Base-by-base conservation (phyloP, 805 yeast genomes). In the Lipomyces mesembrius region DNA sequence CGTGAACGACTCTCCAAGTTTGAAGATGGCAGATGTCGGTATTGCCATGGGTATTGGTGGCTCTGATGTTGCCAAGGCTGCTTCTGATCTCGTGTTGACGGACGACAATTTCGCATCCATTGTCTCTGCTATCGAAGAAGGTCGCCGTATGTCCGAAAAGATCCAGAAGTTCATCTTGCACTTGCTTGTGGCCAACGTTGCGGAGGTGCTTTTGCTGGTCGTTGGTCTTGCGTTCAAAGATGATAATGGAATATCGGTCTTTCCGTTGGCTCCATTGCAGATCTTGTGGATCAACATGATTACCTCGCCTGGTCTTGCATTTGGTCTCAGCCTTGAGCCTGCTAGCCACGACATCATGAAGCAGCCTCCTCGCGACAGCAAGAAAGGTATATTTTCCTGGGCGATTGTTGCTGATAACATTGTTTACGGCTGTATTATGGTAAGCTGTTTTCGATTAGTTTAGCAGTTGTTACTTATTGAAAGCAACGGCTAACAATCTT, bases 31-130 rank as follows among this genome's bases (percentile, higher is more conserved):
- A 2, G 92, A 89, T 77, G 91, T 89, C 64, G 94, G 94, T 71
- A 88, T 89, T 76, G 92, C 94, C 11, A 89, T 89, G 94, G 94
- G 94, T 58, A 81, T 86, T 79, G 85, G 88, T 68, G 94, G 94
- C 4, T 87, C 91, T 12, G 94, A 89, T 79, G 94, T 89, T 53
- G 94, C 94, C n/a, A 89, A 89, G 76, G 91, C 89, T 76, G 92
- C 92, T 5, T 83, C 90, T 57, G 94, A 89, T 76, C 88, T 89
- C 76, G 90, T 89, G 20, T 81, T 89, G 60, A 83, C 89, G 27
- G 94, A 89, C 76, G 88, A 90, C 79, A 89, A 89, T 77, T 89
- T 89, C 78, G 90, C 93, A 3, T 88, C 93, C 20, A 89, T 89
- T 75, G 82, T 88, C 63, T 87, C 87, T 76, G 94, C 92, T 14